Base-by-base conservation (phyloP, 352 stramenopile genomes). In the Thalassiosira ordinaria region DNA sequence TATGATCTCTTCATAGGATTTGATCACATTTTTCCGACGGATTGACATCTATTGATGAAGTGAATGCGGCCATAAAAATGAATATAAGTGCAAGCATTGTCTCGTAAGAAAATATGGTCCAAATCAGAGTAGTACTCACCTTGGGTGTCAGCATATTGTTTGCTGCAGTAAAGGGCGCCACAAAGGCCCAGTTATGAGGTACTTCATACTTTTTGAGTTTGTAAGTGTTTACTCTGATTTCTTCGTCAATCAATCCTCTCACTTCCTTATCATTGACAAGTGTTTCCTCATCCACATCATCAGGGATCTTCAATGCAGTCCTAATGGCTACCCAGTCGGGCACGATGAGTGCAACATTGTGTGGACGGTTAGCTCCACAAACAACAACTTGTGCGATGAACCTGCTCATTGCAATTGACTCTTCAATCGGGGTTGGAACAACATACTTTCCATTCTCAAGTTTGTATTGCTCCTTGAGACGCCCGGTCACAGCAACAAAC, bases 81-180 rank as follows among this genome's bases (percentile, higher is more conserved):
- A 2, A n/a, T 20, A 47, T 47, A 16, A 47, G 39, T n/a, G 39
- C 4, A 16, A 47, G 4, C 39, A 47, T 1, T 47, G 4, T 47
- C 39, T 47, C 3, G 4, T 47, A n/a, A 18, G 3, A 7, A 47
- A 47, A 47, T n/a, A 47, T 47, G 18, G 18, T 47, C 5, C 39
- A 47, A 37, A 18, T 20, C 39, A 47, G 5, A 41, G 11, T 11
- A 47, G 39, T 16, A 47, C 39, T 47, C 22, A 62, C 24, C 29
- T 97, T 98, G 0, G 96, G 96, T 26, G 95, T 98, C 35, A 97
- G 72, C 79, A 97, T 92, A 41, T 95, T 88, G 77, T 97, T 97
- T 62, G 96, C 93, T 31, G 91, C 81, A 13, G 86, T 94, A 72
- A 96, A 97, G 26, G 91, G 84, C 33, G 79, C 71, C 8, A 88